Conservation (phyloP, 257 asterid species). For the Solanum microdontum region DNA sequence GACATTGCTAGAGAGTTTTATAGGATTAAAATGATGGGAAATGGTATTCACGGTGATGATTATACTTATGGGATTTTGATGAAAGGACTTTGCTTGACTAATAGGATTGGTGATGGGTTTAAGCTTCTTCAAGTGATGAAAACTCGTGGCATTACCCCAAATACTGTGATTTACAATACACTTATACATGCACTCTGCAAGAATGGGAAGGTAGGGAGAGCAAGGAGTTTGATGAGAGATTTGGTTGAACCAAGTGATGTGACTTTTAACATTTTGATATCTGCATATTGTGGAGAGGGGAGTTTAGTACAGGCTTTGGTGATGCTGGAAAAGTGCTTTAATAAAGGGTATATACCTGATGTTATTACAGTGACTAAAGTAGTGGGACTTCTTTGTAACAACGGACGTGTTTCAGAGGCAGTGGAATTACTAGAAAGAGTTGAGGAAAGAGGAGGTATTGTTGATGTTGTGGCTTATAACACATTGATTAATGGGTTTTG, state of each 20-base stretch:
- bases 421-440: conserved; percentile 62
- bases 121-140: conserved; percentile 73
- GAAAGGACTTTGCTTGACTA: conserved; percentile 92
- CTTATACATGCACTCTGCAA: conserved; percentile 69
- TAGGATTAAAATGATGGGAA: conserved; percentile 65
- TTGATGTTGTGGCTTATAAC: conserved; percentile 66
- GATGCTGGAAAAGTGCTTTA: conserved; percentile 67
- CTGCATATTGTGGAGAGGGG: conserved; percentile 65
- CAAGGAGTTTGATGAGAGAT: conserved; percentile 68
- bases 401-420: conserved; percentile 53
- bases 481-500: conserved; percentile 65
- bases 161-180: conserved; percentile 64
- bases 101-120: conserved; percentile 78
- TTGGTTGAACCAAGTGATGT: conserved; percentile 54
- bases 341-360: conserved; percentile 57
- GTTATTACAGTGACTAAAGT: conserved; percentile 57
- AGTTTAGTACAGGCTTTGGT: conserved; percentile 64
- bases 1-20: conserved; percentile 83
- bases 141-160: conserved; percentile 33
- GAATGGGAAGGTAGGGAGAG: conserved; percentile 78
- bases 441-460: conserved; percentile 56
- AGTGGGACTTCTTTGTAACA: conserved; percentile 39
- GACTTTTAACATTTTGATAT: conserved; percentile 62
- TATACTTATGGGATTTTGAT: conserved; percentile 80
- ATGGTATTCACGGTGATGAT: conserved; percentile 61